Percentiles rank a stretch among this genome's conserved stretches.
Conservation (phyloP, 257 asterid species). For the Forsythia suspensa region DNA sequence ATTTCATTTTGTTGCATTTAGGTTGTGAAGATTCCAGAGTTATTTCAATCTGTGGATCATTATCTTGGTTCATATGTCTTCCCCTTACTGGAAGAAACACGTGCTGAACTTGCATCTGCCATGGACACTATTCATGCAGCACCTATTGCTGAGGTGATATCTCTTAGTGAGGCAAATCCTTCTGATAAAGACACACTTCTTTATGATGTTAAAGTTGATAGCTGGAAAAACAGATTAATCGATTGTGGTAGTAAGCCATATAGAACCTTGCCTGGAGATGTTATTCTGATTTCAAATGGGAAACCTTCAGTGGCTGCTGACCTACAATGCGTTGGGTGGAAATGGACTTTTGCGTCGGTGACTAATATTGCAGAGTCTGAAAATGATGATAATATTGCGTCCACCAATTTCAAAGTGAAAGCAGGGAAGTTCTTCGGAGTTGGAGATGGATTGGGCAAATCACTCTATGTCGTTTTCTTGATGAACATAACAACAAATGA, state of each 20-base stretch:
- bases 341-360: constrained; percentile 46
- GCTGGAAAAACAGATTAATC: constrained; percentile 40
- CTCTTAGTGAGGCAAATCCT: not conserved
- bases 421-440: constrained; percentile 12
- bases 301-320: constrained; percentile 43
- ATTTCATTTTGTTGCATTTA: constrained; percentile 15
- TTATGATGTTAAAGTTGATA: constrained; percentile 24
- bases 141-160: constrained; percentile 50
- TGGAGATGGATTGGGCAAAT: not conserved
- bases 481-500: constrained; percentile 32
- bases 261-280: constrained; percentile 53
- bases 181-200: not conserved
- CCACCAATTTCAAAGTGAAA: constrained; percentile 28
- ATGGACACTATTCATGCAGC: constrained; percentile 38
- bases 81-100: constrained; percentile 65
- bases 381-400: constrained; percentile 12
- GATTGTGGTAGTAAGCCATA: constrained; percentile 42
- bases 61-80: constrained; percentile 42
- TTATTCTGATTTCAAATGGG: constrained; percentile 35
- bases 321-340: constrained; percentile 28
- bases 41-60: constrained; percentile 35
- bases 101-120: constrained; percentile 47
- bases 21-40: constrained; percentile 51
- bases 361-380: constrained; percentile 23
- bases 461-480: constrained; percentile 42